Evolutionary conservation across 176 grass and related monocot genomes (phyloP).

Genomic region (Zea luxurians): DNA sequence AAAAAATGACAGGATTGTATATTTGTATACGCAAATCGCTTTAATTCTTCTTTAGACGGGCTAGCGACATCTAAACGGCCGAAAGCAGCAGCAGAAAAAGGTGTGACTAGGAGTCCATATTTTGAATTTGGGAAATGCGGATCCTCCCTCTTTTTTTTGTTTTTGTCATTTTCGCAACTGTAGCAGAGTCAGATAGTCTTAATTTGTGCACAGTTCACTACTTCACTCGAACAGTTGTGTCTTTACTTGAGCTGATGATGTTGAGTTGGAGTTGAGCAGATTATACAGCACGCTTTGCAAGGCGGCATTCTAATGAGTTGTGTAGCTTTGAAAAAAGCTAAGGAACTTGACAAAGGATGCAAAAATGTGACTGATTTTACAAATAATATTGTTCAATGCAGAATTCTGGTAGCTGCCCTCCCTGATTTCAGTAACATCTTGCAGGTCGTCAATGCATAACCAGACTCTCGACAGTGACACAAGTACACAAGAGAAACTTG

Average conservation of each 20-base stretch:
- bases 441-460: not conserved
- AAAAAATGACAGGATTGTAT: constrained; percentile 4
- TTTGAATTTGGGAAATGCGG: not conserved
- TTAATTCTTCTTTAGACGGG: constrained; percentile 23
- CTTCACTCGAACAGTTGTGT: not conserved
- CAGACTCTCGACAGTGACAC: not conserved
- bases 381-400: not conserved
- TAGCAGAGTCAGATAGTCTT: not conserved
- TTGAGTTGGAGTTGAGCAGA: not conserved
- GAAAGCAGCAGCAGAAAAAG: constrained; percentile 2
- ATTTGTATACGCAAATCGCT: not conserved
- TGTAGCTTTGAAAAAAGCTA: not conserved
- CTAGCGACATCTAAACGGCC: constrained; percentile 31
- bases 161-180: not conserved
- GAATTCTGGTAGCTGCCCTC: not conserved
- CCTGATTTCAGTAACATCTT: not conserved
- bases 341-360: not conserved
- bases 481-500: not conserved
- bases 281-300: not conserved
- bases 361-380: constrained; percentile 4
- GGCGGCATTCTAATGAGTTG: not conserved
- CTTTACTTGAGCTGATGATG: not conserved
- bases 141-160: not conserved
- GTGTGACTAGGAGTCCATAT: constrained; percentile 12
- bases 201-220: no score